phyloP scores from a whole-genome alignment of 371 early-diverging fungal genomes.

The Mycotypha africana region DNA sequence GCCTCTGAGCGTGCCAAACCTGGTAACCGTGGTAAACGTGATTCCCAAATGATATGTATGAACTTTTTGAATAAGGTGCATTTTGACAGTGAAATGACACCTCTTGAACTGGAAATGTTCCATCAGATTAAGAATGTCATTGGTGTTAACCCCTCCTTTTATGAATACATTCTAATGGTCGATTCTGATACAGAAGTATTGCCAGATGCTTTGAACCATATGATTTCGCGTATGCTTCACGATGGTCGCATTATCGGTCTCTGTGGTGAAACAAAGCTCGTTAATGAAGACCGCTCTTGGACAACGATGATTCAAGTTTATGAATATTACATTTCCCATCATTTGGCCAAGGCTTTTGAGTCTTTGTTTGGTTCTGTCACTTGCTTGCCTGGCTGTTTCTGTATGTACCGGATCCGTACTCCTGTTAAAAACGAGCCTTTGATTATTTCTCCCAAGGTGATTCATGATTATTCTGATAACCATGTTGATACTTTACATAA shows the following conservation, averaged over 20 bases:
- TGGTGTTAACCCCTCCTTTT: constrained; percentile 81
- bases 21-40: constrained; percentile 99
- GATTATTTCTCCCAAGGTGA: constrained; percentile 85
- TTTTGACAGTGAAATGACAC: constrained; percentile 86
- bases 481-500: constrained; percentile 95
- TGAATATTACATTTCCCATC: constrained; percentile 99
- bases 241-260: constrained; percentile 89
- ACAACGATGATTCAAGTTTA: constrained; percentile 99
- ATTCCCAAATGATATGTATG: constrained; percentile 99
- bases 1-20: constrained; percentile 76
- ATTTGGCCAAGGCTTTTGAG: constrained; percentile 98
- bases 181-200: constrained; percentile 94
- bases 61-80: constrained; percentile 97
- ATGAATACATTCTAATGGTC: constrained; percentile 92
- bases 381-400: constrained; percentile 96
- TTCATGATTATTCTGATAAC: constrained; percentile 94
- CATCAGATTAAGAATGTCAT: constrained; percentile 91
- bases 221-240: constrained; percentile 85
- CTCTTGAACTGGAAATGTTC: constrained; percentile 92
- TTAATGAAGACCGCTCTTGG: constrained; percentile 85
- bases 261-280: constrained; percentile 90
- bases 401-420: constrained; percentile 90
- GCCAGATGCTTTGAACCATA: constrained; percentile 77
- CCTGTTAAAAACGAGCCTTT: constrained; percentile 85
- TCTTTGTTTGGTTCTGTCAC: constrained; percentile 98